These are phyloP conservation scores for Skeletonema costatum DNA, from an alignment of 108 stramenopile species.

Conservation along the genomic window DNA sequence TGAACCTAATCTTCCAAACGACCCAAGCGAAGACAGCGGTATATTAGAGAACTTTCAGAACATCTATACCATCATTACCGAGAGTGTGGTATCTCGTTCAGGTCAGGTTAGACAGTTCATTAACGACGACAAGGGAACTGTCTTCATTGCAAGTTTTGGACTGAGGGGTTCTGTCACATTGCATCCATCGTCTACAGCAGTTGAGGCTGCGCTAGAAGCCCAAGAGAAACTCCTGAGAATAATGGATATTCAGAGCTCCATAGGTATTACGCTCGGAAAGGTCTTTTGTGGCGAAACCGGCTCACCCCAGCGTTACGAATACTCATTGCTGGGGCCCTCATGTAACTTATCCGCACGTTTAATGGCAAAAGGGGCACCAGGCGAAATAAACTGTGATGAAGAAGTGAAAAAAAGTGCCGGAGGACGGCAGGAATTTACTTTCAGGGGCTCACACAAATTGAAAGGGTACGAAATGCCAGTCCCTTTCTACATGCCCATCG, in stretches of 20 bases:
- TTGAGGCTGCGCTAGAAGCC: constrained; percentile 23
- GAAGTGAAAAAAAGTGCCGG: constrained; percentile 13
- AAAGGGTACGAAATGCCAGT: constrained; percentile 23
- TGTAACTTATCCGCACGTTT: constrained; percentile 52
- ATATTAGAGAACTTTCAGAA: constrained; percentile 23
- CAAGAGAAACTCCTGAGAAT: constrained; percentile 20
- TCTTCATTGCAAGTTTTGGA: constrained; percentile 33
- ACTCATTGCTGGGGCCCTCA: constrained; percentile 40
- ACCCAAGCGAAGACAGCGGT: constrained; percentile 12
- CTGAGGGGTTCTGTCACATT: constrained; percentile 19
- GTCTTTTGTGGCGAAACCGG: constrained; percentile 52
- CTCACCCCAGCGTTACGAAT: constrained; percentile 29
- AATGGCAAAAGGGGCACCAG: constrained; percentile 38
- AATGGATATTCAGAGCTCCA: constrained; percentile 25
- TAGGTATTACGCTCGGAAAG: constrained; percentile 47
- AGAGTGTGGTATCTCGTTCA: constrained; percentile 23
- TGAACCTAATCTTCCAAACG: constrained; percentile 19
- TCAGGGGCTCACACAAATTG: constrained; percentile 14
- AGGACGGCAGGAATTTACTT: background rate
- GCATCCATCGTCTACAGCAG: constrained; percentile 21
- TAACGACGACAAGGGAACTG: constrained; percentile 55
- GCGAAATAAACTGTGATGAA: constrained; percentile 30
- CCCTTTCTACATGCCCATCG: constrained; percentile 15
- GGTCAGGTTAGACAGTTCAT: constrained; percentile 64
- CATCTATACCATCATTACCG: constrained; percentile 16